Conservation (phyloP, 169 alveolate species). For the Plasmodium reichenowi region DNA sequence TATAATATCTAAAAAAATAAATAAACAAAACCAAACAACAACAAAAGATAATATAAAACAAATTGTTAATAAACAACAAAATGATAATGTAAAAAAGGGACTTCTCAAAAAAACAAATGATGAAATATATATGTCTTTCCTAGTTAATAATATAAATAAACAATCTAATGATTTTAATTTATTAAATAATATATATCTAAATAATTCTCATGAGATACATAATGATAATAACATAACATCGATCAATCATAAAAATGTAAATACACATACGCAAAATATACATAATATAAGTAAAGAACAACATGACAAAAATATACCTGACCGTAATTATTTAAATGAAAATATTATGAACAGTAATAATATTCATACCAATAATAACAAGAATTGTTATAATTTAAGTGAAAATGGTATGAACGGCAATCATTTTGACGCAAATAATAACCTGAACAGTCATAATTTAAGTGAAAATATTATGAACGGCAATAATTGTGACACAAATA, state of each 20-base stretch:
- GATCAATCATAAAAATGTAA: not conserved
- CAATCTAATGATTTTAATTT: slow-evolving; percentile 13
- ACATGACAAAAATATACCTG: too few relatives aligned
- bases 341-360: not conserved
- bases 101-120: not conserved
- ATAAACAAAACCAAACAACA: not conserved
- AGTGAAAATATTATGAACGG: not conserved
- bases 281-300: too few relatives aligned
- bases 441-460: not conserved
- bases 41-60: not conserved
- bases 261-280: too few relatives aligned
- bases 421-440: not conserved
- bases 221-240: not conserved
- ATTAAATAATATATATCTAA: not conserved
- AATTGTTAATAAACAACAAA: not conserved
- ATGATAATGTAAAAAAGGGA: not conserved
- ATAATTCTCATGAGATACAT: not conserved
- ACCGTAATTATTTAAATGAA: not conserved
- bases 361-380: not conserved
- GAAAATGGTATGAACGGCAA: not conserved
- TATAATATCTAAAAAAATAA: not conserved
- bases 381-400: not conserved
- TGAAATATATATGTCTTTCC: slow-evolving; percentile 39
- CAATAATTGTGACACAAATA: not conserved
- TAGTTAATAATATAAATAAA: slow-evolving; percentile 32